Evolutionary conservation across 345 rosid species (phyloP), one percentile per base, ranked within the genome.

Genomic region (Dipteronia sinensis): DNA sequence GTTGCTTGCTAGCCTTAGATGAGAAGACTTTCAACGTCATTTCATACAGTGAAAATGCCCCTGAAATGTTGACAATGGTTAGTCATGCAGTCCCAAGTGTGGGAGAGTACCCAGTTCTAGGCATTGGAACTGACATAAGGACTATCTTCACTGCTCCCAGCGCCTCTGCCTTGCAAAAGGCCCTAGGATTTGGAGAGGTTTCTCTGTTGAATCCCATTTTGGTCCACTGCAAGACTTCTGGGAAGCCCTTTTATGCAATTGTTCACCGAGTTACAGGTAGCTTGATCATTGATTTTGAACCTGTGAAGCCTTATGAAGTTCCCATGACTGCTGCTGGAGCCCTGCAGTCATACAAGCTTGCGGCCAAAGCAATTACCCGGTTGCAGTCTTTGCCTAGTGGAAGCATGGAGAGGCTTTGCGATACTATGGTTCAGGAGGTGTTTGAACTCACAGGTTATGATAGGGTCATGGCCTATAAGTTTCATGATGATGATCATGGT

Each of bases 261-360:
- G 84, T 93, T 55, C 99, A 95, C 82, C 84, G 94, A 49, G 99
- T 95, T 46, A 92, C 97, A 16, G 91, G 98, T 68, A 90, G 99
- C 89, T 84, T 93, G 80, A 88, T 95, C 15, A 82, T 95, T 19
- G 99, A 95, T 77, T 92, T 95, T 69, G 99, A 95, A 80, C 99
- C 97, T 10, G 99, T 95, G 79, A 95, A 95, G 80, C 98, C 97
- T 59, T 92, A 90, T 66, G 99, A 95, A 87, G 94, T 91, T 38
- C 96, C 99, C 69, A 92, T 91, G 99, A 92, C 98, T 64, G 95
- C 99, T 79, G 95, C 98, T 69, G 99, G 99, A 55, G 99, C 99
- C 56, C 82, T 95, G 77, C 99, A 93, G 81, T 95, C 99, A 22
- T 93, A 95, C 86, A 95, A 93, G 84, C 97, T 95, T 20, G 99